Percentiles rank a stretch among this genome's conserved stretches.
Conservation (phyloP, 768 basidiomycete genomes). For the Collybia sp. region DNA sequence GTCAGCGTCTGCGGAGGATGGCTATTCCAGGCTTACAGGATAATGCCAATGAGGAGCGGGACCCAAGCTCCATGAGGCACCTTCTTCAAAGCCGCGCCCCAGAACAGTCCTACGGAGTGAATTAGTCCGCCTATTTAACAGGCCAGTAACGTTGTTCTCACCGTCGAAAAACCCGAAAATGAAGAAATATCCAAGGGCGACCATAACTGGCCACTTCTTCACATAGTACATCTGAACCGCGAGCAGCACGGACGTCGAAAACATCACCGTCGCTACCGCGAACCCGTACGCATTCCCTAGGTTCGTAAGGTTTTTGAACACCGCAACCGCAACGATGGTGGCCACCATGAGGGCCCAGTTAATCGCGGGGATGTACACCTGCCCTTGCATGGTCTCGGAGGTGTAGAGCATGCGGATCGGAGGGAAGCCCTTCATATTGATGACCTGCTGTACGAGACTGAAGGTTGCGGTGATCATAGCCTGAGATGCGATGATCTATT, state of each 20-base stretch:
- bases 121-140: no score
- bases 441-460: constrained; percentile 58
- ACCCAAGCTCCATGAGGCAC: constrained; percentile 67
- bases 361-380: constrained; percentile 60
- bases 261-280: constrained; percentile 63
- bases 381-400: constrained; percentile 54
- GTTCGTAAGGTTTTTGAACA: constrained; percentile 47
- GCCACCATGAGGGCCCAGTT: constrained; percentile 57
- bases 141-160: constrained; percentile 11
- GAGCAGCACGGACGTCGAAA: constrained; percentile 54
- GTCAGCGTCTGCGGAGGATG: not conserved
- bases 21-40: constrained; percentile 31
- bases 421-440: constrained; percentile 56
- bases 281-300: constrained; percentile 62
- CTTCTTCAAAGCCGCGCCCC: constrained; percentile 59
- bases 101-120: constrained; percentile 40
- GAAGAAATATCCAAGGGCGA: constrained; percentile 43
- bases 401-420: constrained; percentile 58
- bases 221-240: constrained; percentile 53
- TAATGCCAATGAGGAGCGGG: constrained; percentile 49
- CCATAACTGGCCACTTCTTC: constrained; percentile 39
- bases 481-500: constrained; percentile 56
- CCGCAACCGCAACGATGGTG: constrained; percentile 50
- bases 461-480: constrained; percentile 70
- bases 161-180: constrained; percentile 65